These are phyloP conservation scores for Wickerhamiella cacticola DNA, from an alignment of 805 yeast genomes.

Conservation along the genomic window DNA sequence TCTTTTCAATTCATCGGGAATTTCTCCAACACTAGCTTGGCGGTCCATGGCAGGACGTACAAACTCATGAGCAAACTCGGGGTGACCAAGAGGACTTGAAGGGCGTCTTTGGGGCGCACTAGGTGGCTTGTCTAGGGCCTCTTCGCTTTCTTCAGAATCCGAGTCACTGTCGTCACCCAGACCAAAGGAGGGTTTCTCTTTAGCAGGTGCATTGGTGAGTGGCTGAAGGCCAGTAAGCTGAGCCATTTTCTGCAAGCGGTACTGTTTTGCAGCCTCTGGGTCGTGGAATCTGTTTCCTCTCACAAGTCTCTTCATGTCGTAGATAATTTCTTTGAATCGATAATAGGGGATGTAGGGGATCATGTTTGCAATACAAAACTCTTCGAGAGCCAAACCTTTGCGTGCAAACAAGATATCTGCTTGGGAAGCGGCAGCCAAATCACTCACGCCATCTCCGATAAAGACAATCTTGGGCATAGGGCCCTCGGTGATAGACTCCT, in stretches of 20 bases:
- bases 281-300: conserved; percentile 25
- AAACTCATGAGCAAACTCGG: neutral
- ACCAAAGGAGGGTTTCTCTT: conserved; percentile 14
- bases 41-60: conserved; percentile 18
- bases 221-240: conserved; percentile 23
- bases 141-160: conserved; percentile 14
- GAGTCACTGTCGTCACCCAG: conserved; percentile 17
- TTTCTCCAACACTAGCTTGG: conserved; percentile 16
- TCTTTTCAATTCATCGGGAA: neutral
- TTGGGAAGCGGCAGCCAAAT: conserved; percentile 35
- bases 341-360: conserved; percentile 35
- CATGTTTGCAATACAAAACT: conserved; percentile 32
- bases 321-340: conserved; percentile 32
- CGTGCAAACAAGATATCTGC: conserved; percentile 37
- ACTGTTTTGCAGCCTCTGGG: conserved; percentile 19
- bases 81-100: conserved; percentile 14
- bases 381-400: conserved; percentile 32
- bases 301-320: conserved; percentile 27
- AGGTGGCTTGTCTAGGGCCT: neutral
- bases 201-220: conserved; percentile 14
- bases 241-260: conserved; percentile 17
- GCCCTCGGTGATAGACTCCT: conserved; percentile 16
- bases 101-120: conserved; percentile 18
- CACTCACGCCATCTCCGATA: conserved; percentile 48
- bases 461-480: conserved; percentile 39